Evolutionary conservation across 495 filamentous ascomycete genomes (phyloP).

Genomic region (Penicillium antarcticum): DNA sequence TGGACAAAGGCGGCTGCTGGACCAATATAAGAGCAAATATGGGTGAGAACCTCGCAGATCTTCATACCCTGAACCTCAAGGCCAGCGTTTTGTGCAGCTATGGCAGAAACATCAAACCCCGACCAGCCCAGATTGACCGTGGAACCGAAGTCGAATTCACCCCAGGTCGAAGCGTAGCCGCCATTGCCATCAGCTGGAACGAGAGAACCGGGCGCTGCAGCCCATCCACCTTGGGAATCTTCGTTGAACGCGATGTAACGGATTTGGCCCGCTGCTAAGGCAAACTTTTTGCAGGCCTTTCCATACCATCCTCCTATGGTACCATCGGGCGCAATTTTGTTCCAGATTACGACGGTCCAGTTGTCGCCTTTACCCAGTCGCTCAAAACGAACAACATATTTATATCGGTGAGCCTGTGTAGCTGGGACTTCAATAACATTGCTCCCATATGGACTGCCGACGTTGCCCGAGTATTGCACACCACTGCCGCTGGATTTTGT

Average conservation of each 20-base stretch:
- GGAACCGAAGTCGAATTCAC: constrained; percentile 41
- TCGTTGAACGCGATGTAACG: constrained; percentile 45
- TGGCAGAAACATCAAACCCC: constrained; percentile 43
- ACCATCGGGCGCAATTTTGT: constrained; percentile 45
- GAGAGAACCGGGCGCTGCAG: constrained; percentile 27
- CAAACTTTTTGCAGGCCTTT: constrained; percentile 37
- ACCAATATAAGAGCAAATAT: constrained; percentile 32
- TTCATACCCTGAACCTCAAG: constrained; percentile 33
- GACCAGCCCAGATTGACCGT: constrained; percentile 35
- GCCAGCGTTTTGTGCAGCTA: constrained; percentile 31
- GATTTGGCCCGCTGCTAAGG: constrained; percentile 39
- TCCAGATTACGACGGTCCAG: constrained; percentile 50
- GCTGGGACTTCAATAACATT: constrained; percentile 47
- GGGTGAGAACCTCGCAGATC: constrained; percentile 26
- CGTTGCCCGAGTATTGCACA: constrained; percentile 44
- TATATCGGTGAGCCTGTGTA: constrained; percentile 33
- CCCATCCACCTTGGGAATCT: constrained; percentile 41
- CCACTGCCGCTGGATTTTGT: constrained; percentile 26
- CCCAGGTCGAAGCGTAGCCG: constrained; percentile 42
- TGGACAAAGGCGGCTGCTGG: constrained; percentile 19
- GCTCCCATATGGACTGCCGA: constrained; percentile 49
- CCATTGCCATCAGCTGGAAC: constrained; percentile 30
- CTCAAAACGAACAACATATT: constrained; percentile 45
- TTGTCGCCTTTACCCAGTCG: constrained; percentile 30
- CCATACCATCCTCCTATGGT: constrained; percentile 38